Evolutionary conservation across 164 flowering plant species (phyloP), one percentile per base, ranked within the genome.

Genomic region (Liquidambar formosana): DNA sequence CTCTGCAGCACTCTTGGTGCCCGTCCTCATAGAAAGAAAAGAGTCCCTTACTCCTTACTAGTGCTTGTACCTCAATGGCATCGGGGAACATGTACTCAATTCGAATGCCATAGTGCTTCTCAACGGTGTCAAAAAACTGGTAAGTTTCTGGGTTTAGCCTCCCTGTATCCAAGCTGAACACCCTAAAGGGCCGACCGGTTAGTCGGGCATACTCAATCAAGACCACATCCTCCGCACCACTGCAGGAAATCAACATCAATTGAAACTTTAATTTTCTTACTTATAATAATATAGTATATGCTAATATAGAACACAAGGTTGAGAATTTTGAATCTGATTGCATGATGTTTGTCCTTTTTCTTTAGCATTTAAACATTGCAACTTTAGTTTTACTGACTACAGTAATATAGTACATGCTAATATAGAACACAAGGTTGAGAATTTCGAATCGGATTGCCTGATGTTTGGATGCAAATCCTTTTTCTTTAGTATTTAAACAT

Each of bases 171-270:
- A 92, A 71, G 78, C 95, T 92, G 72, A 92, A 92, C n/a, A 92
- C 97, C 72, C 97, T 76, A 71, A 84, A 92, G 8, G 97, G 97
- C 43, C 97, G 79, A 26, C 97, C 95, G 0, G 97, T 89, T 56
- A 92, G 65, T 28, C 62, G 68, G 0, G 97, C 97, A 71, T 89
- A 92, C 78, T 92, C 95, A 12, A 92, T 89, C 87, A 92, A 74
- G 25, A 87, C 90, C 41, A 92, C 93, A 78, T 92, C 97, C 76
- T 92, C 97, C 23, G 97, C 97, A 63, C 97, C 97, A 83, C 97
- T 92, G 89, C 81, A 79, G 57, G 70, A 63, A 79, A 2, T 23
- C 16, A 65, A 63, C 15, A 26, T 41, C 8, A 15, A 28, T 53
- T 13, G 46, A 60, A 60, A 18, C 21, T 59, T 48, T 5, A 38